These are phyloP conservation scores for Sanguinoderma infundibulare DNA, from an alignment of 1,284 basidiomycete genomes.

Conservation along the genomic window DNA sequence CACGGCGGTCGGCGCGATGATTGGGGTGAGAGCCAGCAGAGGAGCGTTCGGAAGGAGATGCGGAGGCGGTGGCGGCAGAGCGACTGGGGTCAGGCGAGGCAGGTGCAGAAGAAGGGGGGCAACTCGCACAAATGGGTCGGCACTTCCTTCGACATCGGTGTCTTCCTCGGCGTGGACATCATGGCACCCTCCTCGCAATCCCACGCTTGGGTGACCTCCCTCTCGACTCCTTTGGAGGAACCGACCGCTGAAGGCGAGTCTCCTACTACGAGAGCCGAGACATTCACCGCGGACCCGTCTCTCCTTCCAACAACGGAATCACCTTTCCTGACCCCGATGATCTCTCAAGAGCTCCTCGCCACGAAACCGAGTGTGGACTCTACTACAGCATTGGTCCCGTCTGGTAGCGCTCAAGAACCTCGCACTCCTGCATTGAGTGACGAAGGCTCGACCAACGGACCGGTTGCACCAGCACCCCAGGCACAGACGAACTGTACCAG, in stretches of 20 bases:
- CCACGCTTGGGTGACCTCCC: not conserved
- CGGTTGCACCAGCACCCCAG: not conserved
- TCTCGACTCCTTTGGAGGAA: slow-evolving; percentile 9
- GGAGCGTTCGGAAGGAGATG: slow-evolving; percentile 58
- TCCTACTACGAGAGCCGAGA: slow-evolving; percentile 31
- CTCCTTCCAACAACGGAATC: slow-evolving; percentile 13
- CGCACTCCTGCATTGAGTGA: too few relatives aligned
- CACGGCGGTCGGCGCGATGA: slow-evolving; percentile 65
- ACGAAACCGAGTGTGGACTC: slow-evolving; percentile 18
- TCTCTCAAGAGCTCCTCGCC: slow-evolving; percentile 4
- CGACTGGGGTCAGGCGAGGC: slow-evolving; percentile 63
- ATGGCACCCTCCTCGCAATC: slow-evolving; percentile 31
- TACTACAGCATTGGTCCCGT: slow-evolving; percentile 20
- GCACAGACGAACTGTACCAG: not conserved
- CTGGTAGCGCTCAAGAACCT: not conserved
- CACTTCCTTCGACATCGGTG: slow-evolving; percentile 75
- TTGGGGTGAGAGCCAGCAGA: slow-evolving; percentile 64
- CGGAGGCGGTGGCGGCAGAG: slow-evolving; percentile 64
- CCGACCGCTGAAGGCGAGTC: slow-evolving; percentile 4
- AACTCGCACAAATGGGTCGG: slow-evolving; percentile 62
- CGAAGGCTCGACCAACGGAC: not conserved
- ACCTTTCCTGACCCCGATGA: slow-evolving; percentile 2
- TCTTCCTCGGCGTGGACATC: slow-evolving; percentile 62
- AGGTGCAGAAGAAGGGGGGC: slow-evolving; percentile 38
- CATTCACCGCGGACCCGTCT: slow-evolving; percentile 42